phyloP scores from a whole-genome alignment of 2,329 filamentous ascomycete species.

The Cordyceps cicadae region DNA sequence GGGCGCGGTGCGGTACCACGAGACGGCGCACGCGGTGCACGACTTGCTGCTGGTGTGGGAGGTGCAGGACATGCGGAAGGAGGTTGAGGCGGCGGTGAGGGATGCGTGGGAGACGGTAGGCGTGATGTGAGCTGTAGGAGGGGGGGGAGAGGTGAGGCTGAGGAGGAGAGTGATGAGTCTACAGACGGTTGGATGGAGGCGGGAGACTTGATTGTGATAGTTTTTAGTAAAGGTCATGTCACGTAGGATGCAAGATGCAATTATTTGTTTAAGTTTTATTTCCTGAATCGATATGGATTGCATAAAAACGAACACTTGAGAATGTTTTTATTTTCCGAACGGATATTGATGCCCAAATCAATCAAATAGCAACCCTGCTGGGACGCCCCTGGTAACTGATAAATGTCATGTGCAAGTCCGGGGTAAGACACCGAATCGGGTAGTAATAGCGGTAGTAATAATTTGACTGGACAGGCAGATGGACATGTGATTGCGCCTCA shows the following conservation, averaged over 20 bases:
- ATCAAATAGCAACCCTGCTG: background rate
- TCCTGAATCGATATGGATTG: too few relatives aligned
- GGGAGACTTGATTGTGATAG: too few relatives aligned
- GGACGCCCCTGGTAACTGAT: background rate
- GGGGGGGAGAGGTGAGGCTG: background rate
- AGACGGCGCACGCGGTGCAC: constrained; percentile 2
- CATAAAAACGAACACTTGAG: too few relatives aligned
- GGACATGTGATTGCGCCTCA: background rate
- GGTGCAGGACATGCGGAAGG: background rate
- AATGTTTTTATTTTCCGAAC: background rate
- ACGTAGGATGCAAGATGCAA: too few relatives aligned
- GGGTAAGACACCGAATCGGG: background rate
- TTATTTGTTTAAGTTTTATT: too few relatives aligned
- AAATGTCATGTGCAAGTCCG: background rate
- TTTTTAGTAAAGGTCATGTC: too few relatives aligned
- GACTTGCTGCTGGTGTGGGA: constrained; percentile 3
- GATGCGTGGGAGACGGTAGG: constrained; percentile 2
- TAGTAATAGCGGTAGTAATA: constrained; percentile 7
- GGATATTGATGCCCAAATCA: background rate
- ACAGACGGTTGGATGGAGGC: too few relatives aligned
- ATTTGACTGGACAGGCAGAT: background rate
- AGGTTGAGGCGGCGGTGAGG: background rate
- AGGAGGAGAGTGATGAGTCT: too few relatives aligned
- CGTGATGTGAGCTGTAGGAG: background rate
- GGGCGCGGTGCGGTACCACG: background rate